Evolutionary conservation across 2,329 filamentous ascomycete genomes (phyloP), one percentile per base, ranked within the genome.

Genomic region (Cladosporium colombiae): DNA sequence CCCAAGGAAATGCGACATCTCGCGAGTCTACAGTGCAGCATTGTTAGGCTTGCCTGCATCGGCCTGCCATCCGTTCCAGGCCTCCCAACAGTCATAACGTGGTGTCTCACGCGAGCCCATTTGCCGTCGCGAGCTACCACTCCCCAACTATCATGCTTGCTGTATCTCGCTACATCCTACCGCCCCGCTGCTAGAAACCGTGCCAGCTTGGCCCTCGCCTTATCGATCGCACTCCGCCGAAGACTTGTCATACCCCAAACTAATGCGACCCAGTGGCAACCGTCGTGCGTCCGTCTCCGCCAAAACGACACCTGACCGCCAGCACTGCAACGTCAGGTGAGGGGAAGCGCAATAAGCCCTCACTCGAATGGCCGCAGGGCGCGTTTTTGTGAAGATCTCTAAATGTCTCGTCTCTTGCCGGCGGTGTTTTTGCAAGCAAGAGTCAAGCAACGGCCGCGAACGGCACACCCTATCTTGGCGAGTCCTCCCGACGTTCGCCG

Each of bases 401-500:
- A 57, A 21, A 33, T 33, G 31, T 57, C 11, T 23, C 29, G 21
- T 25, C 33, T 7, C 31, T n/a, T 37, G 31, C 8, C 33, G 2
- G 23, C 18, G 29, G 53, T 14, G 29, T 37, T 57, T 14, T 35
- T 33, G 55, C 31, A 23, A 23, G n/a, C 29, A 23, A 33, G 23
- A 37, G n/a, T 40, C 31, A 29, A 16, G 31, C 46, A 58, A 40
- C 56, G 56, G 56, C 56, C 46, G 7, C 27, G 37, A 46, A 46
- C 56, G 56, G 56, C 56, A 35, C 18, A 59, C 56, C 56, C 40
- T 59, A 59, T 59, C 56, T 59, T 59, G 56, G 59, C 59, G 46
- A 31, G 58, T 25, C 46, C 37, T 27, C 21, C 31, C 59, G 44
- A 31, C 59, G 59, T 44, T 27, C 35, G 56, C 33, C 56, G 56